Conservation (phyloP, 371 early-diverging fungal genomes). For the Actinomucor elegans region DNA sequence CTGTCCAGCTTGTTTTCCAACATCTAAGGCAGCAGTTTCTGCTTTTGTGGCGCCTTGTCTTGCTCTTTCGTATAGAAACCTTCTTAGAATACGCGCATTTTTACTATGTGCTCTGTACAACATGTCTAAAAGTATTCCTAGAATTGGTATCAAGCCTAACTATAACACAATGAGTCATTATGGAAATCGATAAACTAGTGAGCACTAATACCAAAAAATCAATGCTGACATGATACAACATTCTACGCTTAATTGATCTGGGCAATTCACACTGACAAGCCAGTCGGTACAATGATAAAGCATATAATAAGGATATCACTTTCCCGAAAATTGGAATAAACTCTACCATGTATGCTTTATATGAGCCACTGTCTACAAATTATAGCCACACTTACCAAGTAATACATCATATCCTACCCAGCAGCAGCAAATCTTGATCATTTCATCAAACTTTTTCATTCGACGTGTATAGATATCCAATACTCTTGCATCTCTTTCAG, state of each 20-base stretch:
- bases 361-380: neutral
- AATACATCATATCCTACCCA: slow-evolving; percentile 50
- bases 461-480: slow-evolving; percentile 38
- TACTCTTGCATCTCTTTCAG: slow-evolving; percentile 37
- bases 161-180: slow-evolving; percentile 7
- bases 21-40: slow-evolving; percentile 12
- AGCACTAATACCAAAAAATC: slow-evolving; percentile 40
- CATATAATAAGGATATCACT: slow-evolving; percentile 37
- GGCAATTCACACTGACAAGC: slow-evolving; percentile 40
- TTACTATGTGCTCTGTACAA: slow-evolving; percentile 48
- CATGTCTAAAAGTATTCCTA: slow-evolving; percentile 39
- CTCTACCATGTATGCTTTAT: slow-evolving; percentile 15
- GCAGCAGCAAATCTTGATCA: slow-evolving; percentile 49
- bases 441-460: slow-evolving; percentile 41
- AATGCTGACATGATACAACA: slow-evolving; percentile 40
- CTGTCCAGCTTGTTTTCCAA: neutral
- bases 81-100: slow-evolving; percentile 33
- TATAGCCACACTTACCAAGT: slow-evolving; percentile 18
- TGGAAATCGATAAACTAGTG: too few relatives aligned
- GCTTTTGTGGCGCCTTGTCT: slow-evolving; percentile 12
- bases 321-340: slow-evolving; percentile 52
- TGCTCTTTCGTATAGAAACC: slow-evolving; percentile 41
- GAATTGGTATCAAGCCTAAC: slow-evolving; percentile 46
- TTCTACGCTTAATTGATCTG: slow-evolving; percentile 22
- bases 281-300: slow-evolving; percentile 36